Conservation (phyloP, 768 basidiomycete genomes). For the Leucogyrophana mollusca region DNA sequence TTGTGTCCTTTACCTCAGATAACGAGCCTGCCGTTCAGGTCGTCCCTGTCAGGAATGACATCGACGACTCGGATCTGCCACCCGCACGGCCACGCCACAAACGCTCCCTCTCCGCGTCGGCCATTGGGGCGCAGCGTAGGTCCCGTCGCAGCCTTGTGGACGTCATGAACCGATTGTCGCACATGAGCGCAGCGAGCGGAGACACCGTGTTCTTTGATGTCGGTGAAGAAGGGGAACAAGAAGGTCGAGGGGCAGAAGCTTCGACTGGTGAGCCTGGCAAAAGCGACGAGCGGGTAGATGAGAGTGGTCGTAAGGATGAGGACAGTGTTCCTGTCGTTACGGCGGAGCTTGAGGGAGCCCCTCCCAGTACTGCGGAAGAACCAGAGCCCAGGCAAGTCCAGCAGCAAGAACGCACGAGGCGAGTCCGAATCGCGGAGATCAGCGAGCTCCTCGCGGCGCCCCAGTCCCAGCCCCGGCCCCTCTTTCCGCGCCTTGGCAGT, state of each 20-base stretch:
- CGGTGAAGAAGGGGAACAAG: too few species aligned
- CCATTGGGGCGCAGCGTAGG: conserved; percentile 20
- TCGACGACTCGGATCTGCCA: background rate
- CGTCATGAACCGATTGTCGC: conserved; percentile 25
- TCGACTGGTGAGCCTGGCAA: background rate
- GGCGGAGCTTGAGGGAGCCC: background rate
- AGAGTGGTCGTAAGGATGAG: background rate
- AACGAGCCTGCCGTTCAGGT: conserved; percentile 6
- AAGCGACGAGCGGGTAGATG: conserved; percentile 1
- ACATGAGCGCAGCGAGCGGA: conserved; percentile 21
- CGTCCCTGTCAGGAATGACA: background rate
- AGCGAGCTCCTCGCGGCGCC: background rate
- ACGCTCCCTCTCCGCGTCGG: conserved; percentile 11
- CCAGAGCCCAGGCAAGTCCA: too few species aligned
- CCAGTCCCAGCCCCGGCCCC: too few species aligned
- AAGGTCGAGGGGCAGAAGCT: too few species aligned
- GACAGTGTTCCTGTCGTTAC: background rate
- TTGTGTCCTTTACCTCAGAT: conserved; percentile 20
- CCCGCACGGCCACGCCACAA: conserved; percentile 16
- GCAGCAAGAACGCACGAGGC: conserved; percentile 1
- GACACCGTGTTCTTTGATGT: conserved; percentile 25
- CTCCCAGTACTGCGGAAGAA: conserved; percentile 1
- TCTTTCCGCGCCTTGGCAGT: too few species aligned
- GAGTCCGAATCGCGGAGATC: conserved; percentile 1
- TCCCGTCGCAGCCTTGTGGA: conserved; percentile 25